These are phyloP conservation scores for Hygrocybe coccinea DNA, from an alignment of 768 basidiomycete species.

Conservation along the genomic window DNA sequence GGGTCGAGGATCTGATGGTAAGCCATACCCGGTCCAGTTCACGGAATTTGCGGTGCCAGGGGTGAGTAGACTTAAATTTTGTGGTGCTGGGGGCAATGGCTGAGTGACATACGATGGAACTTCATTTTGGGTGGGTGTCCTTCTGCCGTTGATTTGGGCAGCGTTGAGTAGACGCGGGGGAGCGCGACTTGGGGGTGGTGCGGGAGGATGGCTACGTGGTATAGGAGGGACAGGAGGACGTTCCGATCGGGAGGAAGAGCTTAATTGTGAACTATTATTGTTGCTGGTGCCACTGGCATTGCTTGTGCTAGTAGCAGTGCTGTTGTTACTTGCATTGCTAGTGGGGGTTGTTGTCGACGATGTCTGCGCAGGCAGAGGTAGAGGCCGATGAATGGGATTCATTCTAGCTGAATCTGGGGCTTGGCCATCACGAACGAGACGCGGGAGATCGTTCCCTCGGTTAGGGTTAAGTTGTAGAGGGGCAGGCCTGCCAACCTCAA, in stretches of 20 bases:
- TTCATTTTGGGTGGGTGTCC: conserved; percentile 58
- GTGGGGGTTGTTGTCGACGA: conserved; percentile 30
- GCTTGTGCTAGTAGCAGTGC: conserved; percentile 14
- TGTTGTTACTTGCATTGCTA: conserved; percentile 16
- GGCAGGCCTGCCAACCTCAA: conserved; percentile 61
- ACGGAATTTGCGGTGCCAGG: conserved; percentile 33
- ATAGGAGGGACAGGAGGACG: conserved; percentile 68
- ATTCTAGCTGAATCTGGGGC: conserved; percentile 52
- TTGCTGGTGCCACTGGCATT: conserved; percentile 30
- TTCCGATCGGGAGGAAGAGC: conserved; percentile 40
- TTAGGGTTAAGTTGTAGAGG: conserved; percentile 69
- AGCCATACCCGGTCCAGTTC: conserved; percentile 48
- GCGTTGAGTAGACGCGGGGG: conserved; percentile 28
- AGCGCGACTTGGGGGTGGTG: conserved; percentile 39
- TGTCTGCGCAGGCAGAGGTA: conserved; percentile 44
- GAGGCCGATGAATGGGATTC: conserved; percentile 39
- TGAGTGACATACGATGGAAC: conserved; percentile 41
- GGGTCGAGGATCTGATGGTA: conserved; percentile 60
- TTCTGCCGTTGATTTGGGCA: conserved; percentile 36
- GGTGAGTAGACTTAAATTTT: conserved; percentile 38
- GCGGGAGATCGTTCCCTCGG: conserved; percentile 61
- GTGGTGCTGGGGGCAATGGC: conserved; percentile 40
- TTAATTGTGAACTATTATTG: conserved; percentile 2
- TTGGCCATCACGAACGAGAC: conserved; percentile 58
- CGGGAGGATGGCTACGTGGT: conserved; percentile 62